phyloP scores from a whole-genome alignment of 1,284 basidiomycete genomes.

The Xerocomus nothofagi region DNA sequence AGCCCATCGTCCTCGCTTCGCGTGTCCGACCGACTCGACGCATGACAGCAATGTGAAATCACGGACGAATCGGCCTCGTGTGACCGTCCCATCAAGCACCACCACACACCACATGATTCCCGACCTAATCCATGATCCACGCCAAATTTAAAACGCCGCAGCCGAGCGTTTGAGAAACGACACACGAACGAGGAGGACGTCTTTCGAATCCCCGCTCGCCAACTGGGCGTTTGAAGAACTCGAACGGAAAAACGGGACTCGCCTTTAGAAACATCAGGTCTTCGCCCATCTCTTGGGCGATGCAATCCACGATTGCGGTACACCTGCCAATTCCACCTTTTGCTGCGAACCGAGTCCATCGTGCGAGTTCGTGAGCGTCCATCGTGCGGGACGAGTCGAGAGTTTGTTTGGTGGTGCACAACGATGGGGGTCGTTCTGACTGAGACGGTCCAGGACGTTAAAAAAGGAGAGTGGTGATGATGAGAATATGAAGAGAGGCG shows the following conservation, averaged over 20 bases:
- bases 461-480: too few relatives aligned
- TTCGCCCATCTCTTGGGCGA: constrained; percentile 66
- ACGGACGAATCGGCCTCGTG: background rate
- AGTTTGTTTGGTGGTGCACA: too few relatives aligned
- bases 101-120: background rate
- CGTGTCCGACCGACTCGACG: background rate
- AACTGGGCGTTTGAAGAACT: too few relatives aligned
- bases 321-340: constrained; percentile 82
- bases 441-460: background rate
- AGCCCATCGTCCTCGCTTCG: background rate
- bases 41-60: background rate
- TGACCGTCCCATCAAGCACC: background rate
- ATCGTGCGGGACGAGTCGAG: too few relatives aligned
- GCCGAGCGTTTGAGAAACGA: too few relatives aligned
- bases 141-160: background rate
- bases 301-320: constrained; percentile 70
- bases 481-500: too few relatives aligned
- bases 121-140: background rate
- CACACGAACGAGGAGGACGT: background rate
- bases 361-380: constrained; percentile 69
- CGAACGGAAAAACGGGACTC: constrained; percentile 22
- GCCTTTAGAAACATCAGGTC: constrained; percentile 90
- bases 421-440: background rate
- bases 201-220: too few relatives aligned
- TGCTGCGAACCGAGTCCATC: constrained; percentile 78